Base-by-base conservation (phyloP, 148 eudicot species). In the Limonium bicolor region DNA sequence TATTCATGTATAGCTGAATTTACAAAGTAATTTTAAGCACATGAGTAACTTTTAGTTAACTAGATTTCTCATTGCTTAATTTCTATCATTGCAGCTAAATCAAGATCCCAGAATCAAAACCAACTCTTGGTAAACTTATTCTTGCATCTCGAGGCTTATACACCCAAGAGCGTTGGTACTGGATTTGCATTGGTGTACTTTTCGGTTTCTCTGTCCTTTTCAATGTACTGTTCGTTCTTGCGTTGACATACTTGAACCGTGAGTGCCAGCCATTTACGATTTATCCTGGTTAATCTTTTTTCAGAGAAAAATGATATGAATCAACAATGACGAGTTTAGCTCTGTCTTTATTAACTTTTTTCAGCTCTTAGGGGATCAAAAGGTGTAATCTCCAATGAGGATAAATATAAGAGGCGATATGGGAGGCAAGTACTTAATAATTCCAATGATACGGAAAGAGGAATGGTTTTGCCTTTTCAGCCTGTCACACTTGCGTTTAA, bases 141-240 rank as follows among this genome's bases (percentile, higher is more conserved):
- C 86, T 85, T 32, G 55, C 59, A 20, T 50, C 82, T 16, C 67
- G 92, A 65, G 77, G 87, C 36, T 74, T 82, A 53, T 69, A 50
- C 39, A 74, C 63, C 12, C 54, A 77, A 12, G 73, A 71, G 20
- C 63, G 66, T 41, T 70, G 74, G 85, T 81, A 50, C 62, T 77
- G 80, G 78, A 75, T 81, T 31, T 62, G 81, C 47, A 44, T 77
- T 46, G 85, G 69, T 51, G 85, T 76, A 40, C 75, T 81, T 13
- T 19, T 81, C 19, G 85, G 67, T 21, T 81, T 73, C 36, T 65
- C 92, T 48, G 33, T 77, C 21, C 54, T 77, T 54, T 81, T 81
- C 68, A 81, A 81, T 58, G 37, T 77, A 39, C 35, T 71, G 16
- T 81, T 73, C 49, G 66, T 80, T 19, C 47, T 59, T 24, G 76